phyloP scores from a whole-genome alignment of 352 stramenopile genomes.

The Phytophthora litchii region DNA sequence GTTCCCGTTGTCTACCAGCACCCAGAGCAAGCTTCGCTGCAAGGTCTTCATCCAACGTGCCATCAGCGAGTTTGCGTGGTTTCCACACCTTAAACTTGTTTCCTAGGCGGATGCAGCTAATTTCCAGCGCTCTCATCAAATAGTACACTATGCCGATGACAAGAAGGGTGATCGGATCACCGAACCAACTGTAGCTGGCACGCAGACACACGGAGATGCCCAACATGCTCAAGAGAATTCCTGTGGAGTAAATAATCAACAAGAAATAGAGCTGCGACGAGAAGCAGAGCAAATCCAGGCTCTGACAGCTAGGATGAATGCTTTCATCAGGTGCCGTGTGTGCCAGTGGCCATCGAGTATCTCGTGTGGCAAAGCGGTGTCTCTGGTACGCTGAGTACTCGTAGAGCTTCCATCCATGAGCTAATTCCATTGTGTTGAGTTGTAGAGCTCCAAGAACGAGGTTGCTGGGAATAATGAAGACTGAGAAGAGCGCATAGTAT shows the following conservation, averaged over 20 bases:
- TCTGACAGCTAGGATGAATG: conserved; percentile 93
- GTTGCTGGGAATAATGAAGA: conserved; percentile 96
- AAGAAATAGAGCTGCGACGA: conserved; percentile 95
- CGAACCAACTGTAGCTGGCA: conserved; percentile 94
- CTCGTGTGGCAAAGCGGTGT: conserved; percentile 94
- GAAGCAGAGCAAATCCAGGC: conserved; percentile 95
- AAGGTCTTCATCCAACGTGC: conserved; percentile 96
- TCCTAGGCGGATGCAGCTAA: conserved; percentile 65
- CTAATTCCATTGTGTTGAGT: conserved; percentile 95
- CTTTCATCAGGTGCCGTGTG: conserved; percentile 87
- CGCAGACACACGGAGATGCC: conserved; percentile 94
- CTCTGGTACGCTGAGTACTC: conserved; percentile 97
- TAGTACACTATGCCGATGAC: conserved; percentile 88
- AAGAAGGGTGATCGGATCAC: conserved; percentile 90
- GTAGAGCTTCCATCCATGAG: conserved; percentile 97
- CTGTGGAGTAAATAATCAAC: conserved; percentile 77
- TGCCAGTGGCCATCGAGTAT: conserved; percentile 93
- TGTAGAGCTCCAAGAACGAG: conserved; percentile 94
- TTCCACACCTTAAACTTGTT: conserved; percentile 92
- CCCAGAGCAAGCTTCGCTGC: conserved; percentile 94
- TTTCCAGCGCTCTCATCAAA: conserved; percentile 73
- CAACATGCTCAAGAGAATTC: conserved; percentile 93
- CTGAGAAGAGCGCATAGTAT: conserved; percentile 95
- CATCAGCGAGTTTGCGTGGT: conserved; percentile 87
- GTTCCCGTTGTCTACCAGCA: conserved; percentile 92